Evolutionary conservation across 768 basidiomycete genomes (phyloP).

Genomic region (Pleurotus platypus): DNA sequence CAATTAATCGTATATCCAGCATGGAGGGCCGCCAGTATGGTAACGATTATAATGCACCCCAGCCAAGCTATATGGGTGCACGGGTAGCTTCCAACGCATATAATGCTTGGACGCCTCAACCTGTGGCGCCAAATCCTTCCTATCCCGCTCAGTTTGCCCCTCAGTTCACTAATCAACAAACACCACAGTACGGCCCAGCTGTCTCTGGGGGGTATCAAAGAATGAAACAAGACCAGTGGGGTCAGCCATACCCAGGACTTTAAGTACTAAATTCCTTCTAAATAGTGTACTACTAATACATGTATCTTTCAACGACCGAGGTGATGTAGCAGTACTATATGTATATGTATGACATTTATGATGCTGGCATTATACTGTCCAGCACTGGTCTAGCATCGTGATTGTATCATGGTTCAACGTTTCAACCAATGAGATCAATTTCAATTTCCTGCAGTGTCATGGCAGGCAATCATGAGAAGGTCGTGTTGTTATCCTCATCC

Average conservation of each 20-base stretch:
- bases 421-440: too few relatives aligned
- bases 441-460: not conserved
- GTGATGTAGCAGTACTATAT: too few relatives aligned
- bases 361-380: too few relatives aligned
- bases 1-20: not conserved
- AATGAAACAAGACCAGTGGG: not conserved
- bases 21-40: constrained; percentile 1
- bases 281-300: too few relatives aligned
- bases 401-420: too few relatives aligned
- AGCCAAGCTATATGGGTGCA: not conserved
- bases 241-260: not conserved
- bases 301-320: too few relatives aligned
- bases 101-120: not conserved
- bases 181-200: not conserved
- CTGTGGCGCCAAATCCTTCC: not conserved
- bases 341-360: too few relatives aligned
- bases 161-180: constrained; percentile 1
- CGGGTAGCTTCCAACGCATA: not conserved
- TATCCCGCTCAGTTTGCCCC: not conserved
- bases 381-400: too few relatives aligned
- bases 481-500: not conserved
- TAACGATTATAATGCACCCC: not conserved
- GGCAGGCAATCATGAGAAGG: constrained; percentile 3
- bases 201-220: not conserved
- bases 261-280: not conserved